Conservation (phyloP, 139 green algal genomes). For the Volvox africanus region DNA sequence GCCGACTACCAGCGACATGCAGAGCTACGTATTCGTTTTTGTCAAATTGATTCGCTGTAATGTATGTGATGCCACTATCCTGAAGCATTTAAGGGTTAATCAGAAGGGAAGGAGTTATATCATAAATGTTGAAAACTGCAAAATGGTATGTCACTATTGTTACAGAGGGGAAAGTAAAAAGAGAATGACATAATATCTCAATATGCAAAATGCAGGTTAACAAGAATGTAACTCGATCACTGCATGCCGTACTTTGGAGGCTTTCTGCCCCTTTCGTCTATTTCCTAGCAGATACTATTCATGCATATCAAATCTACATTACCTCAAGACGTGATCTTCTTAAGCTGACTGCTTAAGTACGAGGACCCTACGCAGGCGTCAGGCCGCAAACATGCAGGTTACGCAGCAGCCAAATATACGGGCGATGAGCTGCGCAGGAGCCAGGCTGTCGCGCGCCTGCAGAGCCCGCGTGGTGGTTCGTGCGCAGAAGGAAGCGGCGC, state of each 20-base stretch:
- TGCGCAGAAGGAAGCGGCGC: constrained; percentile 23
- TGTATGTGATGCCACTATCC: too few species aligned
- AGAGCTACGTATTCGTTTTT: neutral
- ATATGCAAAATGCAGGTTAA: neutral
- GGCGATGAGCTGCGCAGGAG: neutral
- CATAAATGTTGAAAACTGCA: too few species aligned
- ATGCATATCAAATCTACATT: too few species aligned
- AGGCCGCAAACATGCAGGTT: neutral
- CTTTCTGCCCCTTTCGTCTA: too few species aligned
- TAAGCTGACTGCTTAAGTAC: neutral
- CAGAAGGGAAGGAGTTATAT: too few species aligned
- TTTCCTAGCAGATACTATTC: neutral
- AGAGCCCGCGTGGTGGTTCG: neutral
- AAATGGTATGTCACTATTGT: too few species aligned
- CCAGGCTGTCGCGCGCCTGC: neutral
- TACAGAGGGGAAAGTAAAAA: too few species aligned
- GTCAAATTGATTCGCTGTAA: too few species aligned
- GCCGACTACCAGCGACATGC: constrained; percentile 36
- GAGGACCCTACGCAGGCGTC: neutral
- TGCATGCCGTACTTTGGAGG: too few species aligned
- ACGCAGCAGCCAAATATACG: constrained; percentile 38
- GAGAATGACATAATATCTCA: too few species aligned
- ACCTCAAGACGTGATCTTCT: neutral
- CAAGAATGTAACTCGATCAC: neutral
- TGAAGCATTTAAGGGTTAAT: too few species aligned